phyloP scores from a whole-genome alignment of 148 eudicot genomes.

The Fagopyrum esculentum region DNA sequence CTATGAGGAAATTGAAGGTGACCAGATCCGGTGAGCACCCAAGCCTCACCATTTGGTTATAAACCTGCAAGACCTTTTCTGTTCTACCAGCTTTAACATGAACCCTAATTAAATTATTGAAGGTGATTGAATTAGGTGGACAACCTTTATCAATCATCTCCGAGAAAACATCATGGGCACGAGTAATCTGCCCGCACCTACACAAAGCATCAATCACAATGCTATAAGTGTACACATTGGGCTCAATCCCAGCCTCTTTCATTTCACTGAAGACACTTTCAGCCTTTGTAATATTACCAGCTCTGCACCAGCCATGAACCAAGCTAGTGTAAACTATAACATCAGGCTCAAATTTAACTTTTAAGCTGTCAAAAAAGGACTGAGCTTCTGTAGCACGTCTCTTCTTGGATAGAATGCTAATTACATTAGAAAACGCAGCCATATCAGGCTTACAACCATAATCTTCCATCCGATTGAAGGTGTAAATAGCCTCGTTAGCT shows the following conservation, averaged over 20 bases:
- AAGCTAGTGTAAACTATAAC: slow-evolving; percentile 68
- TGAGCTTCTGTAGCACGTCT: slow-evolving; percentile 68
- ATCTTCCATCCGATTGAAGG: slow-evolving; percentile 87
- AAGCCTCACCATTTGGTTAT: slow-evolving; percentile 77
- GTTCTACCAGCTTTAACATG: slow-evolving; percentile 74
- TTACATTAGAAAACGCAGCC: slow-evolving; percentile 40
- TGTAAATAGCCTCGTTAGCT: slow-evolving; percentile 57
- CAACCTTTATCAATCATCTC: slow-evolving; percentile 82
- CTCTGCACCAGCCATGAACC: slow-evolving; percentile 82
- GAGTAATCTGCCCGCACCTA: slow-evolving; percentile 64
- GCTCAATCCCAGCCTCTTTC: slow-evolving; percentile 64
- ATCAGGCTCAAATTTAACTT: slow-evolving; percentile 54
- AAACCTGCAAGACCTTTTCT: slow-evolving; percentile 73
- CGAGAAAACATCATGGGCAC: slow-evolving; percentile 85
- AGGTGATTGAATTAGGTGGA: slow-evolving; percentile 65
- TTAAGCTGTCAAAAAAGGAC: slow-evolving; percentile 62
- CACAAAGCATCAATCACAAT: slow-evolving; percentile 80
- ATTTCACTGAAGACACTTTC: slow-evolving; percentile 76
- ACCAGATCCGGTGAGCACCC: slow-evolving; percentile 57
- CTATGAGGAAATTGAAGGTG: slow-evolving; percentile 71
- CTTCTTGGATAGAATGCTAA: slow-evolving; percentile 60
- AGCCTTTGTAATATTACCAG: slow-evolving; percentile 57
- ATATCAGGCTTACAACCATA: slow-evolving; percentile 54
- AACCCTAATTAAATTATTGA: slow-evolving; percentile 79
- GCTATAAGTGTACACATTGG: slow-evolving; percentile 73